Evolutionary conservation across 768 basidiomycete genomes (phyloP), one percentile per base, ranked within the genome.

Genomic region (Suillus lakei): DNA sequence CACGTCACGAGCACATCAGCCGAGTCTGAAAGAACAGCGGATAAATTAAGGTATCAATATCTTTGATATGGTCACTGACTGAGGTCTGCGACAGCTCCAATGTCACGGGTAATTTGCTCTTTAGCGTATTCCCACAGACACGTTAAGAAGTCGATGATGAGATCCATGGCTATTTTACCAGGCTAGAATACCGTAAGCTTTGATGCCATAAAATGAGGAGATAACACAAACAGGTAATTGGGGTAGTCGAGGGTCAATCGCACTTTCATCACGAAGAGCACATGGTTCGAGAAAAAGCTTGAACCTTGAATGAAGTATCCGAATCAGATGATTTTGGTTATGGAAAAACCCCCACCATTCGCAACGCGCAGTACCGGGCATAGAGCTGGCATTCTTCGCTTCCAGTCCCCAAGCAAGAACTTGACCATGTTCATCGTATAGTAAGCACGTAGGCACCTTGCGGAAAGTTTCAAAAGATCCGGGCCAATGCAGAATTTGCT

Each of bases 121-220:
- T 91, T 92, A 18, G 92, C 92, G 70, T 95, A 91, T 73, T 91
- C 90, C 92, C 93, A 96, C 50, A 96, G 80, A 71, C 89, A 91
- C 56, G 86, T 85, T 43, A 96, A 80, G 76, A 92, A 96, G 74
- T 95, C 94, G 53, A 91, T 81, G 67, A 96, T 93, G 70, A 95
- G 81, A 78, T 95, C 90, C 68, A 90, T 79, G 8, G 93, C 86
- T 46, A 80, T 83, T 76, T 96, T 95, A 26, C 91, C 91, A 32
- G 83, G 85, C 90, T 95, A 68, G 26, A 59, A 64, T 60, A 44
- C 65, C 56, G 65, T 65, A 71, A 54, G 68, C 66, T 66, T 51
- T 30, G 15, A 63, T 61, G 54, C 3, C 43, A 61, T 43, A 58
- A 41, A 56, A 43, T n/a, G 34, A 39, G 18, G 16, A 28, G 7